A percentile compares a stretch with the other conserved stretches of the same genome.
Conservation (phyloP, 345 rosid species). For the Gossypium mustelinum region DNA sequence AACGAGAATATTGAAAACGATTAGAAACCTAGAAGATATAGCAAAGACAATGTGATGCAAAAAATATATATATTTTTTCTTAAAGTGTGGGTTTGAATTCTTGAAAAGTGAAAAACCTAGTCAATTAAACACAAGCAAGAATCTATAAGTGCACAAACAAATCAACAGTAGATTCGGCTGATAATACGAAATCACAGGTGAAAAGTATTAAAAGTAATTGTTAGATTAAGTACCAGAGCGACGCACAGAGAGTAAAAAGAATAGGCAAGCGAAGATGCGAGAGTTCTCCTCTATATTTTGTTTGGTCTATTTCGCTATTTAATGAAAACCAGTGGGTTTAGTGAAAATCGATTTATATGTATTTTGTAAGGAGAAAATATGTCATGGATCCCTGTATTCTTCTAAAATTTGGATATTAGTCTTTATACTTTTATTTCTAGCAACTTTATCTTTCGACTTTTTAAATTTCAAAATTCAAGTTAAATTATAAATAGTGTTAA, state of each 20-base stretch:
- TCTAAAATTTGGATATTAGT: no score
- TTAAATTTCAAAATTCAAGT: no score
- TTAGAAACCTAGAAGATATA: neutral
- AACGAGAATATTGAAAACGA: neutral
- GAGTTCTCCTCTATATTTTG: neutral
- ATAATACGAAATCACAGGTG: neutral
- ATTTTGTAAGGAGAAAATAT: no score
- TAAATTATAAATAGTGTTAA: rapidly evolving
- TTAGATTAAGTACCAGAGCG: constrained; percentile 3
- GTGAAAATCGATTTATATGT: neutral
- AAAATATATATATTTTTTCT: no score
- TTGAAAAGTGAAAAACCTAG: neutral
- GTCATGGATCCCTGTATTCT: no score
- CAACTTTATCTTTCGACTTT: no score
- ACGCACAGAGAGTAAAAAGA: neutral
- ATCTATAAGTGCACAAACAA: neutral
- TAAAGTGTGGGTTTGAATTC: neutral
- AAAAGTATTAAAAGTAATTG: neutral
- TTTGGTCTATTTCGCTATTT: neutral
- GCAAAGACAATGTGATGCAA: neutral
- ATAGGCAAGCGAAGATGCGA: neutral
- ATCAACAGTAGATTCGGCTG: neutral
- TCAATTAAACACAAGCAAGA: neutral
- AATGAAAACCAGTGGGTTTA: neutral
- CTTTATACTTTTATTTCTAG: no score